Percentiles rank a stretch among this genome's conserved stretches.
These are phyloP conservation scores for Aspergillus cejpii DNA, from an alignment of 2,329 filamentous ascomycete genomes.

Conservation along the genomic window DNA sequence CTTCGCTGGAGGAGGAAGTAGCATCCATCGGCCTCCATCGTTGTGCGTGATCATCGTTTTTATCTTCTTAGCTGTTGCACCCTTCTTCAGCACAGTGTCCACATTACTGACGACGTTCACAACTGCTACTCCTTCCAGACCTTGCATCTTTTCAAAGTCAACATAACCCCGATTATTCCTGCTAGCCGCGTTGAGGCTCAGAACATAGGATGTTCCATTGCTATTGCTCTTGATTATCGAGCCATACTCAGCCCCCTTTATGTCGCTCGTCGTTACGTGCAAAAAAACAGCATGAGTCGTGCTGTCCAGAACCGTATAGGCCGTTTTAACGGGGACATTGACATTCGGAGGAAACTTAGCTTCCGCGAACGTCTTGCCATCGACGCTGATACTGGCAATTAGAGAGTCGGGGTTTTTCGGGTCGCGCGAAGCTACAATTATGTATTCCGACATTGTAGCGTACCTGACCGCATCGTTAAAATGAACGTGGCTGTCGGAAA, in stretches of 20 bases:
- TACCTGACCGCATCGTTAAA: constrained; percentile 73
- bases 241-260: constrained; percentile 63
- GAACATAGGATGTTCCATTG: constrained; percentile 90
- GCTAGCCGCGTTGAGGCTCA: constrained; percentile 76
- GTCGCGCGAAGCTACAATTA: constrained; percentile 70
- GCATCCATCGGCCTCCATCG: constrained; percentile 81
- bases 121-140: constrained; percentile 80
- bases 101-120: constrained; percentile 79
- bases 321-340: constrained; percentile 66
- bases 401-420: constrained; percentile 59
- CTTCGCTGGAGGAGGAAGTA: constrained; percentile 63
- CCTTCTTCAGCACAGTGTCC: constrained; percentile 54
- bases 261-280: constrained; percentile 73
- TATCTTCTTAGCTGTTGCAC: constrained; percentile 63
- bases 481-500: constrained; percentile 57
- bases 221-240: constrained; percentile 97
- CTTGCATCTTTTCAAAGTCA: constrained; percentile 93
- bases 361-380: constrained; percentile 73
- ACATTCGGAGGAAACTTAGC: constrained; percentile 85
- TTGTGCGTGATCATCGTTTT: constrained; percentile 94
- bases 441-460: constrained; percentile 94
- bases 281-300: constrained; percentile 91
- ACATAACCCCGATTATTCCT: constrained; percentile 70
- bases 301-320: constrained; percentile 90
- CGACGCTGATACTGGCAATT: constrained; percentile 73